These are phyloP conservation scores for Mucor piriformis DNA, from an alignment of 371 early-diverging fungal genomes.

Conservation along the genomic window DNA sequence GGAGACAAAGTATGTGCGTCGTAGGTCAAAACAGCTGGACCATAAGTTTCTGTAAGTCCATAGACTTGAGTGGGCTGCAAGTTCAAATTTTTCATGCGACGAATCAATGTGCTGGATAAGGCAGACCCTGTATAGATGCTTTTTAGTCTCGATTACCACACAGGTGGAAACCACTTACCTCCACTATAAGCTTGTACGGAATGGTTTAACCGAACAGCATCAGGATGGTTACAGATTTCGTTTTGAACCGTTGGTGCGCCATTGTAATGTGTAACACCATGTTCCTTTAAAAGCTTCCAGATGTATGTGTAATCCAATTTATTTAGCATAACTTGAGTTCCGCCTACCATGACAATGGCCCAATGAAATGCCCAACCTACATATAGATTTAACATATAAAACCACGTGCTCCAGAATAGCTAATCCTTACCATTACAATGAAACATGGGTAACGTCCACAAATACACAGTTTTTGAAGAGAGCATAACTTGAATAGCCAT, in stretches of 20 bases:
- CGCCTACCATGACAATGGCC: conserved; percentile 62
- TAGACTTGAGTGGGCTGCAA: conserved; percentile 66
- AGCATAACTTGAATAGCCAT: conserved; percentile 56
- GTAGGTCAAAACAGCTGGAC: conserved; percentile 52
- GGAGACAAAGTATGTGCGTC: conserved; percentile 31
- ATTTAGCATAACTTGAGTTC: conserved; percentile 60
- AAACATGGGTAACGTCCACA: conserved; percentile 72
- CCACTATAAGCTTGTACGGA: conserved; percentile 58
- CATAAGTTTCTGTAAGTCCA: conserved; percentile 74
- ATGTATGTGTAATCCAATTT: conserved; percentile 65
- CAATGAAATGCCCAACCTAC: conserved; percentile 70
- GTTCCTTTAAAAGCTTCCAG: conserved; percentile 56
- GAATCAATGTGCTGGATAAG: conserved; percentile 59
- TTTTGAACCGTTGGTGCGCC: conserved; percentile 75
- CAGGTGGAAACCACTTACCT: conserved; percentile 18
- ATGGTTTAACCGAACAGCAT: conserved; percentile 44
- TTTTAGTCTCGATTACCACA: neutral
- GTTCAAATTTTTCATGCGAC: conserved; percentile 52
- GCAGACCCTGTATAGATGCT: conserved; percentile 47
- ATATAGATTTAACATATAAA: neutral
- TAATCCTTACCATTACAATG: conserved; percentile 57
- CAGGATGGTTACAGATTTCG: conserved; percentile 59
- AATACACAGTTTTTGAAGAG: conserved; percentile 49
- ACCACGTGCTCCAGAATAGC: neutral
- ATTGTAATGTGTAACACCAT: conserved; percentile 64